Percentiles rank a stretch among this genome's conserved stretches.
Conservation (phyloP, 129 eudicot species). For the Chrysanthemum makinoi region DNA sequence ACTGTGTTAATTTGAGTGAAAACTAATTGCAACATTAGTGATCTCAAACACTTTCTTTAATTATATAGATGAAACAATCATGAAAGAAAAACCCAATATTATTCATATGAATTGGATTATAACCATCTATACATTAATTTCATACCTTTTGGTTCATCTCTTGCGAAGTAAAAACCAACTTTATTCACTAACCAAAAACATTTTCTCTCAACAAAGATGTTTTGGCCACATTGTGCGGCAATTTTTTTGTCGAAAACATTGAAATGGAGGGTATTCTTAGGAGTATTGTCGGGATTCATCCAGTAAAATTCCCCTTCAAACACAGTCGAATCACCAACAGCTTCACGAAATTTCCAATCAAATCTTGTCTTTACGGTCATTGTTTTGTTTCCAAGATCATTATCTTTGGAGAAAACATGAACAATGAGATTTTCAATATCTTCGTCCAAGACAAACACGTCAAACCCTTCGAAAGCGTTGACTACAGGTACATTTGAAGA, state of each 20-base stretch:
- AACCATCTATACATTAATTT: background rate
- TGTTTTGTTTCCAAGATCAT: conserved; percentile 11
- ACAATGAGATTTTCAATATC: background rate
- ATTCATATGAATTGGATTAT: background rate
- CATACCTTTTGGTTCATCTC: background rate
- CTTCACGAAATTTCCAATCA: conserved; percentile 9
- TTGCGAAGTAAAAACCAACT: conserved; percentile 22
- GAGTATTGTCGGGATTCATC: conserved; percentile 4
- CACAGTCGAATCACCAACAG: background rate
- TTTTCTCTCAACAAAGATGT: background rate
- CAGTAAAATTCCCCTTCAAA: conserved; percentile 18
- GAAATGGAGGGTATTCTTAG: background rate
- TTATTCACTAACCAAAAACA: conserved; percentile 16
- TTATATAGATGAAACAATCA: no score
- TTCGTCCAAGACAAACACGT: background rate
- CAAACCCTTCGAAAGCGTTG: conserved; percentile 7
- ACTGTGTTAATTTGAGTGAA: no score
- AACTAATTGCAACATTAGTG: no score
- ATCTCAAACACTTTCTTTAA: no score
- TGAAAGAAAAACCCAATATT: no score
- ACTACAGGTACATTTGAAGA: background rate
- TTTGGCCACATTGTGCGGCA: conserved; percentile 9
- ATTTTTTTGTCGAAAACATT: conserved; percentile 16
- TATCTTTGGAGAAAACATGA: conserved; percentile 13
- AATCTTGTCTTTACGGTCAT: background rate